These are phyloP conservation scores for Backusella parvicylindrica DNA, from an alignment of 192 early-diverging fungal species.

Conservation along the genomic window DNA sequence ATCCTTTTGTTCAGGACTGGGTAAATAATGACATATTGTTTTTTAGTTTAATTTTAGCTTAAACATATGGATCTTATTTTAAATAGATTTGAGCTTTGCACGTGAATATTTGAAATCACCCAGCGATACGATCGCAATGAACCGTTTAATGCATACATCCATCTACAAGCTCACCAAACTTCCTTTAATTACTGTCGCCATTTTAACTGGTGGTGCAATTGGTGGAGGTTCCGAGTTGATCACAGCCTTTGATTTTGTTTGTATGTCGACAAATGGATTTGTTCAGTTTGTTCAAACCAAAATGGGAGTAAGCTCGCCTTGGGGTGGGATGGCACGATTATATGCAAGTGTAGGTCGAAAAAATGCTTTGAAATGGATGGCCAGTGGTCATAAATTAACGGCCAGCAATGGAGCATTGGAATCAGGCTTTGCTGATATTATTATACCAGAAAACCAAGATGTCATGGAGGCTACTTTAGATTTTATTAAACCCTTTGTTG, in stretches of 20 bases:
- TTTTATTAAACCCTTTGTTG: slow-evolving; percentile 41
- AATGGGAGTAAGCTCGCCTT: slow-evolving; percentile 61
- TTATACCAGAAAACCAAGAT: slow-evolving; percentile 13
- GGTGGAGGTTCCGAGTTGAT: slow-evolving; percentile 68
- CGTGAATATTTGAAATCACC: slow-evolving; percentile 42
- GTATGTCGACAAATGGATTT: slow-evolving; percentile 30
- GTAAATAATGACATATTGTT: slow-evolving; percentile 19
- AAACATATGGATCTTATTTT: background rate
- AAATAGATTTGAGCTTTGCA: slow-evolving; percentile 48
- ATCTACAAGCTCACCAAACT: slow-evolving; percentile 48
- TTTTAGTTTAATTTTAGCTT: background rate
- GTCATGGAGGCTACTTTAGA: slow-evolving; percentile 19
- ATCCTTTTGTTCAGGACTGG: slow-evolving; percentile 49
- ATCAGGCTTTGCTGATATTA: slow-evolving; percentile 40
- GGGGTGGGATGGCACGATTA: slow-evolving; percentile 56
- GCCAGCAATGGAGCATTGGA: slow-evolving; percentile 30
- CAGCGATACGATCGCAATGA: slow-evolving; percentile 40
- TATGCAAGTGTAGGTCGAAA: slow-evolving; percentile 41
- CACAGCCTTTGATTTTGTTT: slow-evolving; percentile 56
- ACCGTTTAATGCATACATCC: slow-evolving; percentile 59
- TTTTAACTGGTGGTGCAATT: slow-evolving; percentile 58
- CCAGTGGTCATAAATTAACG: slow-evolving; percentile 34
- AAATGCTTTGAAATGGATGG: slow-evolving; percentile 47
- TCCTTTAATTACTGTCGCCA: slow-evolving; percentile 57
- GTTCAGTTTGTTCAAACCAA: slow-evolving; percentile 52